phyloP scores from a whole-genome alignment of 202 grass and related monocot genomes.

The Carex arenaria region DNA sequence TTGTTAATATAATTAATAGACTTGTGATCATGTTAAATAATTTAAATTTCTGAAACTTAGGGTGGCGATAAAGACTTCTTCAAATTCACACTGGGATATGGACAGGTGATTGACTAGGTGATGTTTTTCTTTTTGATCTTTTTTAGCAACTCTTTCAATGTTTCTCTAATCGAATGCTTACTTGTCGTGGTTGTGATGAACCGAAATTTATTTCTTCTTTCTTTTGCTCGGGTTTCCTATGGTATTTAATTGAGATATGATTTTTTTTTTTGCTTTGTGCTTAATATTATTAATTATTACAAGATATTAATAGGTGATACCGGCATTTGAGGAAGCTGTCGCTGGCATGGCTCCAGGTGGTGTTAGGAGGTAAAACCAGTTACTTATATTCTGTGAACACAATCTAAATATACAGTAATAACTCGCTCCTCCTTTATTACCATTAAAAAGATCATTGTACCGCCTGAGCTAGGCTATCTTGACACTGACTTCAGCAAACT shows the following conservation, averaged over 20 bases:
- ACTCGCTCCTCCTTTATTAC: neutral
- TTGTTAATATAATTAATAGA: neutral
- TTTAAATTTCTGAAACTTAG: conserved; percentile 37
- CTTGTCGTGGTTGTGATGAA: neutral
- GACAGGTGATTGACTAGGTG: conserved; percentile 62
- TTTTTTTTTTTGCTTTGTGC: neutral
- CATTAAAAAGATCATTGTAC: conserved; percentile 68
- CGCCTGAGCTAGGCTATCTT: conserved; percentile 86
- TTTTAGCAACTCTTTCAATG: neutral
- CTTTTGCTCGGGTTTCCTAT: neutral
- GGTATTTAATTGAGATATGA: neutral
- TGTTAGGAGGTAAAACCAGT: conserved; percentile 57
- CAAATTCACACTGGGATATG: conserved; percentile 77
- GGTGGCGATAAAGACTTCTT: conserved; percentile 97
- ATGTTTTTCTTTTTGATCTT: neutral
- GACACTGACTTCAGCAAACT: conserved; percentile 72
- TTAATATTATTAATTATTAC: conserved; percentile 19
- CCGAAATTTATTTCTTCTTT: neutral
- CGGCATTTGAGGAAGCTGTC: conserved; percentile 97
- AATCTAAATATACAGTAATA: neutral
- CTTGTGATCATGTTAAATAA: neutral
- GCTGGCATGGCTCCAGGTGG: conserved; percentile 69
- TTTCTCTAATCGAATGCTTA: neutral
- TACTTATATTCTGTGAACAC: conserved; percentile 6
- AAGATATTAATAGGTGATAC: conserved; percentile 66